phyloP scores from a whole-genome alignment of 768 basidiomycete species.

The Mycena galericulata region DNA sequence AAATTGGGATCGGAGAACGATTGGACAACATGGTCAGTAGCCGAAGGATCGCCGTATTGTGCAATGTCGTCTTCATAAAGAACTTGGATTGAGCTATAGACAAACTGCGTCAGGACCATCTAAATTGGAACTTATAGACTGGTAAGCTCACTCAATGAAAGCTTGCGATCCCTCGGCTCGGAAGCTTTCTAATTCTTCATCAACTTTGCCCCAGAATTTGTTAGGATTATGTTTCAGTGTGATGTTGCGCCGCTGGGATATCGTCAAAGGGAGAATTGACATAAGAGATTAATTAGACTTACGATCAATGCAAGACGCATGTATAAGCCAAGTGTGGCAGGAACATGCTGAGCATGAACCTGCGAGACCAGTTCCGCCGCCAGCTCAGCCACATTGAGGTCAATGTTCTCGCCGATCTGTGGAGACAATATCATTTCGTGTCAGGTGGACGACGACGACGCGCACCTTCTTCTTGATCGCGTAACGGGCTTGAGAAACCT shows the following conservation, averaged over 20 bases:
- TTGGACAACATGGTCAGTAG: background rate
- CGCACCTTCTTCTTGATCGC: constrained; percentile 11
- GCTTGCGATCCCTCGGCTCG: background rate
- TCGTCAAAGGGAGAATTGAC: background rate
- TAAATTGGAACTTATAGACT: background rate
- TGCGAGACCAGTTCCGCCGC: background rate
- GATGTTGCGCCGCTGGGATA: background rate
- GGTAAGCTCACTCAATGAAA: constrained; percentile 3
- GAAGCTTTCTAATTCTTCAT: constrained; percentile 8
- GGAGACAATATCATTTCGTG: background rate
- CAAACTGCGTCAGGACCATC: background rate
- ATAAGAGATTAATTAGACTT: background rate
- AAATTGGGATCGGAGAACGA: constrained; percentile 15
- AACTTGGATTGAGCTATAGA: background rate
- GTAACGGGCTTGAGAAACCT: constrained; percentile 16
- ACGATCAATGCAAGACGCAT: constrained; percentile 16
- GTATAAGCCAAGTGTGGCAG: constrained; percentile 9
- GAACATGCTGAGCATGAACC: constrained; percentile 10
- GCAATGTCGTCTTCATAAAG: background rate
- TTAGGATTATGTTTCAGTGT: constrained; percentile 3
- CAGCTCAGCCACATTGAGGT: background rate
- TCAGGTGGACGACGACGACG: background rate
- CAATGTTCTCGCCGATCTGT: background rate
- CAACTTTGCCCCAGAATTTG: constrained; percentile 11
- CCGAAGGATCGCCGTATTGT: background rate